Conservation (phyloP, 768 basidiomycete genomes). For the Nidularia sp. region DNA sequence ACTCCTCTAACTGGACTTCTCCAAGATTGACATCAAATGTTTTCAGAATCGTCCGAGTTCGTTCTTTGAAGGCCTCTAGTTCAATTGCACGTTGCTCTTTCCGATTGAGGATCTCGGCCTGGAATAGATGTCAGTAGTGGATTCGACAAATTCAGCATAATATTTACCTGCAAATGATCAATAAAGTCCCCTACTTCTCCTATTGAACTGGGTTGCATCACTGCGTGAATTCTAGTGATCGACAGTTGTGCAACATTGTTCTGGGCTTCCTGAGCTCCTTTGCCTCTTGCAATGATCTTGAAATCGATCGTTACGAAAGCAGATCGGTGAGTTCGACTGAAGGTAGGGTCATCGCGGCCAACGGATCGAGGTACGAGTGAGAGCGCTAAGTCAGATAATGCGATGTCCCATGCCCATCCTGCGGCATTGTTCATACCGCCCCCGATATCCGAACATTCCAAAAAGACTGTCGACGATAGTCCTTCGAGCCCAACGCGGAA, state of each 20-base stretch:
- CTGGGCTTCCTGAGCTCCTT: constrained; percentile 10
- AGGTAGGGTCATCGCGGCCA: constrained; percentile 28
- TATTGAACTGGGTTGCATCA: constrained; percentile 92
- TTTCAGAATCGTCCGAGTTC: constrained; percentile 66
- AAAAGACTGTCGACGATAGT: constrained; percentile 61
- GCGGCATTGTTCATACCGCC: constrained; percentile 51
- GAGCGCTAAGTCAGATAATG: constrained; percentile 72
- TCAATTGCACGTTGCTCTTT: constrained; percentile 76
- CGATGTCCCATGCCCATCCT: constrained; percentile 60
- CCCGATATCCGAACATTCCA: constrained; percentile 73
- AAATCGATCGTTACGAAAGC: constrained; percentile 86
- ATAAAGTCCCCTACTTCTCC: constrained; percentile 87
- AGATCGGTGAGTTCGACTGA: constrained; percentile 60
- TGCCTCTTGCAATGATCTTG: constrained; percentile 33
- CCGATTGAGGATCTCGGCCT: constrained; percentile 74
- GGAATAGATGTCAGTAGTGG: not conserved
- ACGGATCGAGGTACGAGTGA: constrained; percentile 68
- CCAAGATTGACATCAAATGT: constrained; percentile 67
- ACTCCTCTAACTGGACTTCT: constrained; percentile 28
- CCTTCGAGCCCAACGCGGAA: constrained; percentile 80
- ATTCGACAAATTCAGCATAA: not conserved
- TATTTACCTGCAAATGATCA: constrained; percentile 72
- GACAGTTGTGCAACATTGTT: constrained; percentile 44
- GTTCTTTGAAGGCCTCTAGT: constrained; percentile 79
- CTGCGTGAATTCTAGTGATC: constrained; percentile 80